Evolutionary conservation across 139 green algal genomes (phyloP).

Genomic region (Chlorella sp.): DNA sequence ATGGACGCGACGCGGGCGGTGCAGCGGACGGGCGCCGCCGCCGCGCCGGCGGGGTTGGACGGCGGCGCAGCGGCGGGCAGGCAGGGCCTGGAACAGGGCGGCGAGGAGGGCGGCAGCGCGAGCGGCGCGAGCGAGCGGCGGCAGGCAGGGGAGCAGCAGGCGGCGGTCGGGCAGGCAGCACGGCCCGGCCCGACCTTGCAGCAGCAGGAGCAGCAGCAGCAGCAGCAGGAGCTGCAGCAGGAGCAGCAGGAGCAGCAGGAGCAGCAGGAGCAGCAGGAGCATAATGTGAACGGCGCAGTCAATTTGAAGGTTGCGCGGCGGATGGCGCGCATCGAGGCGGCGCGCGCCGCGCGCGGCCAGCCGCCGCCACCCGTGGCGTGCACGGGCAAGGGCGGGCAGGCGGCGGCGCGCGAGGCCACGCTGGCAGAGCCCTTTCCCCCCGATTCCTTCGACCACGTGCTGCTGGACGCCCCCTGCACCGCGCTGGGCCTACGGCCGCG

Average conservation of each 20-base stretch:
- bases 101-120: background rate
- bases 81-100: background rate
- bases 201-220: background rate
- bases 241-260: background rate
- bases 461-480: slow-evolving; percentile 92
- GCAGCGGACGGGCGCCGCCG: slow-evolving; percentile 18
- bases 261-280: background rate
- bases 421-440: slow-evolving; percentile 68
- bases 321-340: slow-evolving; percentile 12
- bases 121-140: background rate
- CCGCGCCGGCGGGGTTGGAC: background rate
- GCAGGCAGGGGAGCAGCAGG: background rate
- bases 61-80: background rate
- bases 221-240: background rate
- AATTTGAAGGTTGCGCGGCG: no score
- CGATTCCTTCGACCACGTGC: slow-evolving; percentile 78
- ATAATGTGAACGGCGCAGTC: no score
- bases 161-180: no score
- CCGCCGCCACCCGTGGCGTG: background rate
- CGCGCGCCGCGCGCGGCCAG: background rate
- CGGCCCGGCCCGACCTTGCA: no score
- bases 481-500: slow-evolving; percentile 85
- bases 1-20: slow-evolving; percentile 70
- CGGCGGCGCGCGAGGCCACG: background rate
- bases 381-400: slow-evolving; percentile 5